These are phyloP conservation scores for Penicillium italicum DNA, from an alignment of 2,329 filamentous ascomycete species.

Conservation along the genomic window DNA sequence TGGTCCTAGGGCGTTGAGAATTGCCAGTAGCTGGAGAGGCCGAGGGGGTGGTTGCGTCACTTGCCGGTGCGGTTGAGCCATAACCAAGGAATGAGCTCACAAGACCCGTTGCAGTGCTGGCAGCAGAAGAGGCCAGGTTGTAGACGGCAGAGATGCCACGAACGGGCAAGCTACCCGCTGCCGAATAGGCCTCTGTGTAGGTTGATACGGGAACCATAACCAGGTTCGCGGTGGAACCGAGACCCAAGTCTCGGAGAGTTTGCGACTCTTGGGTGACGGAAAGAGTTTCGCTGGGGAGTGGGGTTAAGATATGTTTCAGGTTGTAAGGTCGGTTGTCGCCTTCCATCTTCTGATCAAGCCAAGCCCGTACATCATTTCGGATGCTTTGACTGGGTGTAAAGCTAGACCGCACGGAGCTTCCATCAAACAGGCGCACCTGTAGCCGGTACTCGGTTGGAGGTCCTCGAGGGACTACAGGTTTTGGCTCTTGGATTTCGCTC, in stretches of 20 bases:
- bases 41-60: slow-evolving; percentile 9
- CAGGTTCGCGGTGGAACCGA: slow-evolving; percentile 76
- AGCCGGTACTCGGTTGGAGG: slow-evolving; percentile 54
- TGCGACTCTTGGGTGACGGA: slow-evolving; percentile 70
- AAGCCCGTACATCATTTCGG: slow-evolving; percentile 63
- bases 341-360: slow-evolving; percentile 65
- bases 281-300: slow-evolving; percentile 70
- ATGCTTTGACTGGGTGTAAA: slow-evolving; percentile 66
- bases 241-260: slow-evolving; percentile 64
- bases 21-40: slow-evolving; percentile 5
- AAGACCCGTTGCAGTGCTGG: slow-evolving; percentile 42
- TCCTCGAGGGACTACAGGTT: slow-evolving; percentile 14
- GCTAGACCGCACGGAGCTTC: slow-evolving; percentile 68
- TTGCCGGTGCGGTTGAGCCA: slow-evolving; percentile 23
- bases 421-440: slow-evolving; percentile 80
- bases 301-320: slow-evolving; percentile 79
- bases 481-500: slow-evolving; percentile 9
- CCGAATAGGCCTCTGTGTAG: slow-evolving; percentile 57
- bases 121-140: slow-evolving; percentile 42
- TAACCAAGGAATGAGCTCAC: slow-evolving; percentile 46
- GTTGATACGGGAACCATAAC: slow-evolving; percentile 70
- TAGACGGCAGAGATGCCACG: slow-evolving; percentile 43
- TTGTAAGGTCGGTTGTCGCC: slow-evolving; percentile 65
- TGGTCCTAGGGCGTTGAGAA: slow-evolving; percentile 14
- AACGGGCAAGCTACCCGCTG: slow-evolving; percentile 38